These are phyloP conservation scores for Leccinum sublutescens DNA, from an alignment of 768 basidiomycete genomes.

Conservation along the genomic window DNA sequence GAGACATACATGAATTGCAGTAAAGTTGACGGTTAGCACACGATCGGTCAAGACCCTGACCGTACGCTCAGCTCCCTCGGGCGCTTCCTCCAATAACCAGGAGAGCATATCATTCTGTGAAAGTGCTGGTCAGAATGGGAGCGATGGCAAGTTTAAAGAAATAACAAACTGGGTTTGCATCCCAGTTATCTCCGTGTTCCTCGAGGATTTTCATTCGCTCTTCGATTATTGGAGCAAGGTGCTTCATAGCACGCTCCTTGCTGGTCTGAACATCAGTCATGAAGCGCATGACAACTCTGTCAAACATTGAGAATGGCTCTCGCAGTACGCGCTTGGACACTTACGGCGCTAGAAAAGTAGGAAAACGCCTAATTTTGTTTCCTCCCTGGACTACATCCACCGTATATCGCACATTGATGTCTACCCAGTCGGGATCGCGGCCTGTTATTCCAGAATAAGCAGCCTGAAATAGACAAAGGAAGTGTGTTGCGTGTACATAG, in stretches of 20 bases:
- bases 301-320: too few species aligned
- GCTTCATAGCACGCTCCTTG: background rate
- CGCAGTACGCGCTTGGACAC: background rate
- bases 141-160: background rate
- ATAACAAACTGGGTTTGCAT: background rate
- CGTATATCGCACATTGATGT: background rate
- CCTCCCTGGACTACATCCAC: background rate
- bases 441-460: background rate
- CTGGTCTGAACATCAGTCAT: background rate
- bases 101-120: background rate
- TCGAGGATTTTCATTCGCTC: background rate
- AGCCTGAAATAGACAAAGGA: background rate
- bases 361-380: background rate
- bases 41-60: background rate
- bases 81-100: background rate
- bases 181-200: background rate
- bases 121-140: background rate
- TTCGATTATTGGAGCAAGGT: constrained; percentile 5
- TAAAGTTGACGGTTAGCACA: background rate
- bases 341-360: background rate
- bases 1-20: constrained; percentile 15
- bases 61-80: background rate
- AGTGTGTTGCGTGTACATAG: background rate
- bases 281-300: background rate
- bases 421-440: constrained; percentile 3